These are phyloP conservation scores for Spongispora temasekensis DNA, from an alignment of 1,284 basidiomycete species.

Conservation along the genomic window DNA sequence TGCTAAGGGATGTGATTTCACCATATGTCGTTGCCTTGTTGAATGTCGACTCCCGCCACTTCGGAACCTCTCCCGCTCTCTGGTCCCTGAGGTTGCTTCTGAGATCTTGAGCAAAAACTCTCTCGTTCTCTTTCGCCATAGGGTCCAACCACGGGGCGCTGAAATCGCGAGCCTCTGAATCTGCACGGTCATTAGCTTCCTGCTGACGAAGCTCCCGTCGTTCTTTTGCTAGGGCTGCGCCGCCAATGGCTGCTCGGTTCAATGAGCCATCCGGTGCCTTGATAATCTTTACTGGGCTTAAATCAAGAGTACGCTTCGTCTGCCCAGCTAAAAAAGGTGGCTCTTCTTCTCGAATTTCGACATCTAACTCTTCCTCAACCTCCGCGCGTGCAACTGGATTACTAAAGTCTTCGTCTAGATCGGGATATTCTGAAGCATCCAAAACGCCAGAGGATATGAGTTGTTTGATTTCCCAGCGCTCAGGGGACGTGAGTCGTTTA, in stretches of 20 bases:
- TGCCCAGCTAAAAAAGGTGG: constrained; percentile 96
- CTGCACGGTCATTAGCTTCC: constrained; percentile 92
- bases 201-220: constrained; percentile 92
- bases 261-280: constrained; percentile 94
- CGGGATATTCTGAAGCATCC: constrained; percentile 93
- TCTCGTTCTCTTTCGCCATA: constrained; percentile 88
- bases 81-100: constrained; percentile 82
- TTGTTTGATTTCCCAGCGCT: constrained; percentile 99
- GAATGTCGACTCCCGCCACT: constrained; percentile 92
- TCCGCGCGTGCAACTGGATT: constrained; percentile 80
- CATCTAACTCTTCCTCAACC: constrained; percentile 94
- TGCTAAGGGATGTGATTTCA: constrained; percentile 87
- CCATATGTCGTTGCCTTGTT: constrained; percentile 98
- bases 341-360: constrained; percentile 96
- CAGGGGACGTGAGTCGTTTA: constrained; percentile 93
- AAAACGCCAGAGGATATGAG: constrained; percentile 95
- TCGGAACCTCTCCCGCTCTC: constrained; percentile 79
- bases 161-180: constrained; percentile 92
- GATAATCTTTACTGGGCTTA: constrained; percentile 97
- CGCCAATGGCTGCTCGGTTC: constrained; percentile 93
- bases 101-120: constrained; percentile 92
- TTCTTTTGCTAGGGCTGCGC: constrained; percentile 93
- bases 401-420: constrained; percentile 89
- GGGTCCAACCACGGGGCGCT: constrained; percentile 97
- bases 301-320: constrained; percentile 91